Conservation (phyloP, 768 basidiomycete genomes). For the Tulasnella sp. region DNA sequence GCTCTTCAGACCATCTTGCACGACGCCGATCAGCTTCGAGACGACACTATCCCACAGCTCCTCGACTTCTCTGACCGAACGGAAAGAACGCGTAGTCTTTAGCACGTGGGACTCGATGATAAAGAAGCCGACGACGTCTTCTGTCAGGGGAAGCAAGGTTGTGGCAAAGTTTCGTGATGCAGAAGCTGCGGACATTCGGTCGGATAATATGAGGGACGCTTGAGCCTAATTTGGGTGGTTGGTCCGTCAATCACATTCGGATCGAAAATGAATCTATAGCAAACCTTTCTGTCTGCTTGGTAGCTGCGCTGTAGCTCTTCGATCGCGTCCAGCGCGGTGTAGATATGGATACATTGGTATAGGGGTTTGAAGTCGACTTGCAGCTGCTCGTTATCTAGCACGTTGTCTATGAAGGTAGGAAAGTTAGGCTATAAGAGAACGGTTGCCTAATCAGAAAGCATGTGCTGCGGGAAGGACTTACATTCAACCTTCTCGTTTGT, state of each 20-base stretch:
- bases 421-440: not conserved
- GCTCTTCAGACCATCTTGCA: slow-evolving; percentile 55
- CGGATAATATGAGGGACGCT: slow-evolving; percentile 86
- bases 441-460: not conserved
- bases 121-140: slow-evolving; percentile 95
- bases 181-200: slow-evolving; percentile 14
- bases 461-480: slow-evolving; percentile 34
- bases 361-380: slow-evolving; percentile 88
- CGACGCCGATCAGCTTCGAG: slow-evolving; percentile 53
- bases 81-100: slow-evolving; percentile 74
- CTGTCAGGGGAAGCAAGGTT: slow-evolving; percentile 62
- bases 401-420: slow-evolving; percentile 46
- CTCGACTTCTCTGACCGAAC: slow-evolving; percentile 83
- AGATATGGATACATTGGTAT: slow-evolving; percentile 95
- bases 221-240: slow-evolving; percentile 51
- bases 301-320: slow-evolving; percentile 84
- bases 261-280: slow-evolving; percentile 4
- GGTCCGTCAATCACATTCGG: not conserved
- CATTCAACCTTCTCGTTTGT: slow-evolving; percentile 91
- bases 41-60: slow-evolving; percentile 90
- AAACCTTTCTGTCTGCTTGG: slow-evolving; percentile 90
- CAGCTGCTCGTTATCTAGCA: slow-evolving; percentile 81
- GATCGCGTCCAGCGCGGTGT: slow-evolving; percentile 79
- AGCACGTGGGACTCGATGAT: slow-evolving; percentile 91
- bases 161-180: slow-evolving; percentile 18